Conservation (phyloP, 2,329 filamentous ascomycete species). For the Allantophomopsis cytisporea region DNA sequence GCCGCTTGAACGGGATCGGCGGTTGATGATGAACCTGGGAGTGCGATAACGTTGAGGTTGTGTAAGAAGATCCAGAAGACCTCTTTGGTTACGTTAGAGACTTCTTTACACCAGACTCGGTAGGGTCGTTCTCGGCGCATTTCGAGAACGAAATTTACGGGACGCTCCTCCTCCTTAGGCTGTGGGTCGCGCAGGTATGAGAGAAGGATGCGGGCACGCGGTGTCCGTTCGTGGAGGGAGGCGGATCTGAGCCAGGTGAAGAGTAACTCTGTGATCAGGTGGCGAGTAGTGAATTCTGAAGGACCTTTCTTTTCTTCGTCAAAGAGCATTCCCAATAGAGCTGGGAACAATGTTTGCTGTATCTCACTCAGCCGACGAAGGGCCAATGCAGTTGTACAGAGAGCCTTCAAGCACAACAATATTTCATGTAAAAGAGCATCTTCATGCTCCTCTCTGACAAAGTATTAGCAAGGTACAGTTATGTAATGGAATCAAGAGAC, state of each 20-base stretch:
- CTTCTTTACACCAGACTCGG: slow-evolving; percentile 86
- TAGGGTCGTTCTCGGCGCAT: slow-evolving; percentile 85
- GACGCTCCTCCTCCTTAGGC: slow-evolving; percentile 60
- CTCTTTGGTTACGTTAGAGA: slow-evolving; percentile 86
- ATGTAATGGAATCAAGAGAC: slow-evolving; percentile 15
- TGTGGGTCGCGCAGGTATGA: slow-evolving; percentile 69
- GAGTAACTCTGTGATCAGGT: slow-evolving; percentile 77
- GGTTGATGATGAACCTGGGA: slow-evolving; percentile 25
- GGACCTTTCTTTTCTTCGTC: slow-evolving; percentile 97
- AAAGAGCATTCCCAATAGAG: slow-evolving; percentile 78
- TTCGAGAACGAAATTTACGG: slow-evolving; percentile 74
- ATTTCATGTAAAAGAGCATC: slow-evolving; percentile 86
- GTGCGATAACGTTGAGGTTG: slow-evolving; percentile 73
- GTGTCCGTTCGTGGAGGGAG: slow-evolving; percentile 42
- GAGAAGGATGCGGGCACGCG: slow-evolving; percentile 61
- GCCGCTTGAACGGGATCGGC: slow-evolving; percentile 17
- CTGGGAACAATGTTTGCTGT: slow-evolving; percentile 71
- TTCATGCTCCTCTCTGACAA: slow-evolving; percentile 77
- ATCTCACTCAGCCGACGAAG: slow-evolving; percentile 71
- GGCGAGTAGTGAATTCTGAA: slow-evolving; percentile 87
- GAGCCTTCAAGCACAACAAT: slow-evolving; percentile 81
- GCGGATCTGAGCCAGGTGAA: slow-evolving; percentile 76
- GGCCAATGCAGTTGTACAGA: slow-evolving; percentile 83
- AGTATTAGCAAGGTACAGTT: slow-evolving; percentile 9
- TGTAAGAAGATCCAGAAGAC: slow-evolving; percentile 99